Base-by-base conservation (phyloP, 352 stramenopile species). In the Globisporangium mamillatum region DNA sequence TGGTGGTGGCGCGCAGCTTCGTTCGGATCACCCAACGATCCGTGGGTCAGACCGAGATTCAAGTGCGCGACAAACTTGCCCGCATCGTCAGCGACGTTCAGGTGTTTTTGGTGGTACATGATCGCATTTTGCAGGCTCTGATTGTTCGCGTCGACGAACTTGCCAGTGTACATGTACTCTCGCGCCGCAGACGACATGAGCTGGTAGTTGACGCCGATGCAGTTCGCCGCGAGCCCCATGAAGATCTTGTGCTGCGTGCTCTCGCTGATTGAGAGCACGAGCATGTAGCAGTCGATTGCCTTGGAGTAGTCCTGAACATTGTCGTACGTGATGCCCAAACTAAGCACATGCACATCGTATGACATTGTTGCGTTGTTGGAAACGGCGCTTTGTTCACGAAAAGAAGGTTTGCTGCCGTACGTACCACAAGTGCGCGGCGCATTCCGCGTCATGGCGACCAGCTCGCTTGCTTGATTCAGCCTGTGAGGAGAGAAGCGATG, bases 171-270 rank as follows among this genome's bases (percentile, higher is more conserved):
- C n/a, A 75, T 63, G 57, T 74, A 89, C 52, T 90, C 78, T 69
- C 86, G 89, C 27, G 71, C 71, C 0, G 69, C 75, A 3, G 80
- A 89, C 12, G 85, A 87, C 27, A 87, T 67, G 4, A 95, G 75
- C 77, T 96, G 90, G 67, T 93, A 93, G 74, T 96, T 80, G 66
- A 97, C 88, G 25, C 91, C 91, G 59, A 97, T 96, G 71, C 88
- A 96, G 66, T 96, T 96, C 53, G 91, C 76, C 7, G 88, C 89
- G 20, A 97, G 74, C 3, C 72, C 82, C 60, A 89, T 84, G 66
- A 93, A 94, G 27, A 89, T 55, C 54, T 74, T 82, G 61, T 96
- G 88, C 44, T 94, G 74, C 18, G 89, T 90, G 69, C 87, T 89
- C 52, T 92, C 78, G 53, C 88, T 94, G 66, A 97, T 92, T 4